Percentiles rank a stretch among this genome's conserved stretches.
Conservation (phyloP, 75 land plant genomes). For the Sequoiadendron giganteum region DNA sequence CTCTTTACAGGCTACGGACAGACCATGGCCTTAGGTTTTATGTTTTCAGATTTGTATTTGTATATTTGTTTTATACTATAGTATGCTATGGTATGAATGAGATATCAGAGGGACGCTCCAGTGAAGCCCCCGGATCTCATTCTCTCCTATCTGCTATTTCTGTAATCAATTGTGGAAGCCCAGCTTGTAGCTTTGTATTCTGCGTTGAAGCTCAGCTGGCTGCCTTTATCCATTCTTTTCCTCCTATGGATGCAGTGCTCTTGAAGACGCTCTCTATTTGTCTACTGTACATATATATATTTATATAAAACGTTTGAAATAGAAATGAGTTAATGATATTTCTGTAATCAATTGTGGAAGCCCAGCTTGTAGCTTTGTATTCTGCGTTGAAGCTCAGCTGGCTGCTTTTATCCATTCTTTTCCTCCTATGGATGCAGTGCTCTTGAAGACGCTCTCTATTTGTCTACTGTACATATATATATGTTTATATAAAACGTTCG, state of each 20-base stretch:
- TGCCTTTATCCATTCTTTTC: background rate
- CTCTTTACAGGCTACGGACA: background rate
- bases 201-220: background rate
- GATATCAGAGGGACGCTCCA: slow-evolving; percentile 6
- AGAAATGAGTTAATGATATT: background rate
- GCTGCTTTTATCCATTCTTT: background rate
- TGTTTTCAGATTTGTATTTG: background rate
- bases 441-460: background rate
- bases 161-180: background rate
- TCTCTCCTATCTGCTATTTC: background rate
- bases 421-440: background rate
- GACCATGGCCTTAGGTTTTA: background rate
- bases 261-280: background rate
- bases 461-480: background rate
- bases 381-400: background rate
- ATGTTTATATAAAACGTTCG: background rate
- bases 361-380: slow-evolving; percentile 1
- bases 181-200: slow-evolving; percentile 3
- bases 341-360: background rate
- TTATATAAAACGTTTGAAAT: background rate
- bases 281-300: background rate
- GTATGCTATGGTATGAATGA: background rate
- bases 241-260: background rate
- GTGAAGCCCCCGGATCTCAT: slow-evolving; percentile 9
- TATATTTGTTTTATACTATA: background rate